These are phyloP conservation scores for Candida maltosa DNA, from an alignment of 805 yeast species.

Conservation along the genomic window DNA sequence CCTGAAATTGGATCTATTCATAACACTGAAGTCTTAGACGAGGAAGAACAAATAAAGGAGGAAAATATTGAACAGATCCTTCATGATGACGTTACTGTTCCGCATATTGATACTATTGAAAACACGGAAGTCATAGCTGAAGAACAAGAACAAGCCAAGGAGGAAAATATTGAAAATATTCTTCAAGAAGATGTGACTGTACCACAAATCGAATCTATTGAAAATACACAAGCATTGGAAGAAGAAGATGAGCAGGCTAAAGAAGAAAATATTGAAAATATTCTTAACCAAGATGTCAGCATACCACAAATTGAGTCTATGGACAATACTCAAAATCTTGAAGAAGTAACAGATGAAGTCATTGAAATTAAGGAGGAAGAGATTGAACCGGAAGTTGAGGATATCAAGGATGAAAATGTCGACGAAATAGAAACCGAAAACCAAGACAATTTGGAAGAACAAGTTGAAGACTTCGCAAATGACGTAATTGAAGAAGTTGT, in stretches of 20 bases:
- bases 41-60: background rate
- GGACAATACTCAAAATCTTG: background rate
- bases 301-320: slow-evolving; percentile 1
- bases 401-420: slow-evolving; percentile 7
- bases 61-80: background rate
- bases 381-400: slow-evolving; percentile 1
- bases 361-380: background rate
- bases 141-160: background rate
- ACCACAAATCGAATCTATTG: slow-evolving; percentile 1
- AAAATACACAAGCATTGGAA: background rate
- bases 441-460: slow-evolving; percentile 21
- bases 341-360: background rate
- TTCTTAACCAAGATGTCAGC: background rate
- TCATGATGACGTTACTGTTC: background rate
- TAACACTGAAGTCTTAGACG: background rate
- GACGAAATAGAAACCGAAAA: slow-evolving; percentile 14
- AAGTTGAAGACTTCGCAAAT: slow-evolving; percentile 7
- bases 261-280: background rate
- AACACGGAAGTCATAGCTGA: background rate
- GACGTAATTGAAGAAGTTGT: slow-evolving; percentile 3
- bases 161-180: background rate
- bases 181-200: background rate
- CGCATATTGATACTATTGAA: background rate
- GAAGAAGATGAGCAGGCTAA: background rate
- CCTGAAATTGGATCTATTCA: background rate